phyloP scores from a whole-genome alignment of 495 filamentous ascomycete species.

The Astrocystis sublimbata region DNA sequence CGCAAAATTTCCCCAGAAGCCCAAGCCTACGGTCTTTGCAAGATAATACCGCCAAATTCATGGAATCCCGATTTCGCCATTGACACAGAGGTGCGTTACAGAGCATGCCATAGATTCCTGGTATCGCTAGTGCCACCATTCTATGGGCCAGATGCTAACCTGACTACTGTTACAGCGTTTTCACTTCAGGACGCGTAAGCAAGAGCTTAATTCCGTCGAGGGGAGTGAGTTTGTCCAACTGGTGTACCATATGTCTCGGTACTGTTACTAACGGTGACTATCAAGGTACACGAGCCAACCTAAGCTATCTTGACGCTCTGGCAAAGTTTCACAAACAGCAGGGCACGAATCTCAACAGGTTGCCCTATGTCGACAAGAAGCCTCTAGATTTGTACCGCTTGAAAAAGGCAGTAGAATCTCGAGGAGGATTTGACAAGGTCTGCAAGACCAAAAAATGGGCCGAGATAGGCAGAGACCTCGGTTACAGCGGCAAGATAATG shows the following conservation, averaged over 20 bases:
- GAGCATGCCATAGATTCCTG: background rate
- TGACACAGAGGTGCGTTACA: slow-evolving; percentile 84
- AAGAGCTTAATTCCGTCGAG: slow-evolving; percentile 98
- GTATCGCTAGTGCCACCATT: too few relatives aligned
- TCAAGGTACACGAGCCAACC: slow-evolving; percentile 89
- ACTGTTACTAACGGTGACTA: slow-evolving; percentile 17
- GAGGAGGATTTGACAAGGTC: slow-evolving; percentile 92
- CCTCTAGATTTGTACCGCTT: slow-evolving; percentile 93
- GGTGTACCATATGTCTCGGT: background rate
- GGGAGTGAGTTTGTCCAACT: slow-evolving; percentile 69
- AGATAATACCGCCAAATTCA: slow-evolving; percentile 87
- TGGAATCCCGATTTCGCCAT: slow-evolving; percentile 97
- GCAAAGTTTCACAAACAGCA: slow-evolving; percentile 97
- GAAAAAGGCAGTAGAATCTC: slow-evolving; percentile 92
- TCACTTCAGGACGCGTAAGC: slow-evolving; percentile 93
- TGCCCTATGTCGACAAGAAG: slow-evolving; percentile 96
- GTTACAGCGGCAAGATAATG: slow-evolving; percentile 99
- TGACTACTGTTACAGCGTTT: slow-evolving; percentile 66
- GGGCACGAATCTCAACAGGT: slow-evolving; percentile 88
- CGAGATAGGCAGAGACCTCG: slow-evolving; percentile 93
- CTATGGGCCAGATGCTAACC: too few relatives aligned
- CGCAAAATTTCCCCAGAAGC: slow-evolving; percentile 85
- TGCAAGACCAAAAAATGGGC: slow-evolving; percentile 99
- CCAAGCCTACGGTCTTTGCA: slow-evolving; percentile 83
- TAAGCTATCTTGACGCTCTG: slow-evolving; percentile 94